These are phyloP conservation scores for Ceratocystis variospora DNA, from an alignment of 2,329 filamentous ascomycete species.

Conservation along the genomic window DNA sequence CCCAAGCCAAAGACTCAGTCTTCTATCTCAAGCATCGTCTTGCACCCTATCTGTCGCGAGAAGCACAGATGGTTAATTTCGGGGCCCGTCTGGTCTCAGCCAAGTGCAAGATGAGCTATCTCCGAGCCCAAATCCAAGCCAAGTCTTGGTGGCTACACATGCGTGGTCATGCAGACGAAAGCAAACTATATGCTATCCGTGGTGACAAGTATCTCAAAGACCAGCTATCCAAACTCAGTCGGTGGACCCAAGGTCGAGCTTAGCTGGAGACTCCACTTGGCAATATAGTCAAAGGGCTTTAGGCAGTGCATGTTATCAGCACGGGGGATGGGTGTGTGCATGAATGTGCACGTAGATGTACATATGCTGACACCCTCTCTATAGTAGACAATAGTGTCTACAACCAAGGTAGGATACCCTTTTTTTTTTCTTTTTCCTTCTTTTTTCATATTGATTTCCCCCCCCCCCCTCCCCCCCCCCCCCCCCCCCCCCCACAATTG, in stretches of 20 bases:
- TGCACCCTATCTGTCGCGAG: not conserved
- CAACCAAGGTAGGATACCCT: constrained; percentile 10
- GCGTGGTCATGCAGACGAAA: constrained; percentile 1
- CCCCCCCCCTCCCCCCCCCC: too few species aligned
- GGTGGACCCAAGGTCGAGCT: not conserved
- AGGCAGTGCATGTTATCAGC: not conserved
- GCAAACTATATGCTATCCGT: constrained; percentile 8
- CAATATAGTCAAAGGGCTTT: not conserved
- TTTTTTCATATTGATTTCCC: not conserved
- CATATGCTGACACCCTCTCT: not conserved
- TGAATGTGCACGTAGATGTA: not conserved
- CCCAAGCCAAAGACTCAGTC: not conserved
- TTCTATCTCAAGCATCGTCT: not conserved
- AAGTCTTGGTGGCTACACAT: constrained; percentile 9
- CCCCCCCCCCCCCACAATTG: not conserved
- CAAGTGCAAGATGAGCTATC: not conserved
- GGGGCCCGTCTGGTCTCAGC: not conserved
- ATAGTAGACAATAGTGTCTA: not conserved
- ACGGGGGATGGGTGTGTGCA: not conserved
- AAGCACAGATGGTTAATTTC: not conserved
- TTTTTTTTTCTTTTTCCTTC: not conserved
- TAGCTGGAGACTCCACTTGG: not conserved
- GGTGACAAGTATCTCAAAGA: constrained; percentile 9
- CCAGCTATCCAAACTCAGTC: not conserved
- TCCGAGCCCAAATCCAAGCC: constrained; percentile 3